Conservation (phyloP, 1,284 basidiomycete species). For the Sporisorium graminicola region DNA sequence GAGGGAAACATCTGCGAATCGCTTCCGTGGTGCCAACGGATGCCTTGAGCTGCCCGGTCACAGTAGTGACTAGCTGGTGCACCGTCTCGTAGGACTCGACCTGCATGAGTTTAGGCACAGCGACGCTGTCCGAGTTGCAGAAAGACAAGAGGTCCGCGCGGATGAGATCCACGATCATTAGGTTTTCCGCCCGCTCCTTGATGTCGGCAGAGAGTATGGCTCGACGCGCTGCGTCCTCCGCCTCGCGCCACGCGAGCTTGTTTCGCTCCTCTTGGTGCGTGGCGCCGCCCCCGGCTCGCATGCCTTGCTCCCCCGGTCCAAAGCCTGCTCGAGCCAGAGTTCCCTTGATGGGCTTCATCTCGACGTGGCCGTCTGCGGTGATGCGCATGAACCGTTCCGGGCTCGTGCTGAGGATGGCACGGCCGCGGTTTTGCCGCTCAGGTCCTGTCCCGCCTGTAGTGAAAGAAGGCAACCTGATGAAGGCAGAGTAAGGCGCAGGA, state of each 20-base stretch:
- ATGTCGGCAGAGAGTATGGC: slow-evolving; percentile 77
- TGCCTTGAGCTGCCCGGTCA: slow-evolving; percentile 73
- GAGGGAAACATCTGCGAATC: slow-evolving; percentile 75
- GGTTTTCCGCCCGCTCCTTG: slow-evolving; percentile 96
- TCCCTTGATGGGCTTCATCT: slow-evolving; percentile 96
- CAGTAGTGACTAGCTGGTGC: slow-evolving; percentile 95
- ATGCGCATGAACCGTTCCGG: slow-evolving; percentile 95
- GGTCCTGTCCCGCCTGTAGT: neutral
- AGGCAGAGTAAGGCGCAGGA: slow-evolving; percentile 91
- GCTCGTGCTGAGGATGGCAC: slow-evolving; percentile 79
- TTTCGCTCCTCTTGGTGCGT: slow-evolving; percentile 30
- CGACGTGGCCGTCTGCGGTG: slow-evolving; percentile 77
- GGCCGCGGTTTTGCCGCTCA: slow-evolving; percentile 69
- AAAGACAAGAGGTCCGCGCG: slow-evolving; percentile 86
- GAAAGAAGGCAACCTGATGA: slow-evolving; percentile 78
- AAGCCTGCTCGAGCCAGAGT: slow-evolving; percentile 71
- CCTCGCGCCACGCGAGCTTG: slow-evolving; percentile 47
- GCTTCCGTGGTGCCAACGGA: slow-evolving; percentile 78
- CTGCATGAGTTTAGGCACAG: slow-evolving; percentile 85
- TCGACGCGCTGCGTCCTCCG: slow-evolving; percentile 70
- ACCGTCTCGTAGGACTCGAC: slow-evolving; percentile 95
- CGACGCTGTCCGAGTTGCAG: slow-evolving; percentile 79
- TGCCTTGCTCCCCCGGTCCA: slow-evolving; percentile 54
- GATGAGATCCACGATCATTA: slow-evolving; percentile 99
- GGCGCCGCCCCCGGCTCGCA: slow-evolving; percentile 29